Conservation (phyloP, 2,329 filamentous ascomycete species). For the Harringtonia lauricola region DNA sequence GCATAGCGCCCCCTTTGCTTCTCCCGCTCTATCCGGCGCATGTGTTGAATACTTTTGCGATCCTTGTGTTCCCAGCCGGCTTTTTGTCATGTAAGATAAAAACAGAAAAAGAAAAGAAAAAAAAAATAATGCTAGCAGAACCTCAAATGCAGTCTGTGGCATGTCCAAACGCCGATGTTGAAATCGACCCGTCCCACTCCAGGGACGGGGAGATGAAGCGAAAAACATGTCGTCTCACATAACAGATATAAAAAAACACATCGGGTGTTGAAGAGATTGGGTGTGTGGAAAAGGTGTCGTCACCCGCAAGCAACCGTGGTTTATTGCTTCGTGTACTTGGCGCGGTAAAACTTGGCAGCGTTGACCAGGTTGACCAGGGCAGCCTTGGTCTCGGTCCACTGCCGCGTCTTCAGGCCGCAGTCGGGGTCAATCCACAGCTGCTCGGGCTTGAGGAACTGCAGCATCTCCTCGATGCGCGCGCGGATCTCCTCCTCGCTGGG, state of each 20-base stretch:
- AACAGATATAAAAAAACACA: too few species aligned
- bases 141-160: constrained; percentile 14
- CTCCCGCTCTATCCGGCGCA: neutral
- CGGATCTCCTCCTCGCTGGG: constrained; percentile 97
- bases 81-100: constrained; percentile 10
- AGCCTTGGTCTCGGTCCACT: constrained; percentile 98
- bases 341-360: constrained; percentile 92
- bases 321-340: constrained; percentile 64
- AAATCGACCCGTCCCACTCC: constrained; percentile 9
- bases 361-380: constrained; percentile 95
- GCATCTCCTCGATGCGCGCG: constrained; percentile 96
- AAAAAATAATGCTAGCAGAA: neutral
- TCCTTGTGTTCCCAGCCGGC: constrained; percentile 4
- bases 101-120: constrained; percentile 18
- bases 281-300: neutral
- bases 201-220: constrained; percentile 6
- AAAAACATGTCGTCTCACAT: constrained; percentile 10
- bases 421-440: constrained; percentile 99
- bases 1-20: neutral
- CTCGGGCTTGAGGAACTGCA: constrained; percentile 90
- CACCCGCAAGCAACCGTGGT: neutral
- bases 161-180: constrained; percentile 14
- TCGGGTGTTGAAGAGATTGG: neutral
- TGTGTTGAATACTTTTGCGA: constrained; percentile 10
- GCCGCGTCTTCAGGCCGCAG: constrained; percentile 97